These are phyloP conservation scores for Myxozyma udenii DNA, from an alignment of 805 yeast genomes.

Conservation along the genomic window DNA sequence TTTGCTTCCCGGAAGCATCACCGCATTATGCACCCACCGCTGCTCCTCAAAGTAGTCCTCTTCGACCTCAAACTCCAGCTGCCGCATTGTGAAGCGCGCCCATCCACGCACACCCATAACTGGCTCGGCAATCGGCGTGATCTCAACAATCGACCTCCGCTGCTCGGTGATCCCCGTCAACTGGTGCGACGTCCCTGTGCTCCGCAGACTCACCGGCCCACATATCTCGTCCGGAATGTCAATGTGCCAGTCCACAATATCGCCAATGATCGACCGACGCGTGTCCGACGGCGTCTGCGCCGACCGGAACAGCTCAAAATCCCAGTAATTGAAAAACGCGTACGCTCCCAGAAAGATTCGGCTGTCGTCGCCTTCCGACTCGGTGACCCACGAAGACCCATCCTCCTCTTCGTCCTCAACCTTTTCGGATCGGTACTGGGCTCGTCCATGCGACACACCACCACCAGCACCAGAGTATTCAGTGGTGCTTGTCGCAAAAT, in stretches of 20 bases:
- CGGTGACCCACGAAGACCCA: background rate
- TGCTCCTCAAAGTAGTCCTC: slow-evolving; percentile 24
- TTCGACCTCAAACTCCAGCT: slow-evolving; percentile 26
- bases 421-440: background rate
- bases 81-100: slow-evolving; percentile 25
- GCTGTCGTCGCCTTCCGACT: background rate
- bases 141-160: slow-evolving; percentile 25
- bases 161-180: slow-evolving; percentile 24
- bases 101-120: slow-evolving; percentile 27
- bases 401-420: slow-evolving; percentile 3
- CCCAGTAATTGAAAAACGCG: slow-evolving; percentile 29
- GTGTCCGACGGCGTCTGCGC: slow-evolving; percentile 25
- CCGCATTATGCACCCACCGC: slow-evolving; percentile 27
- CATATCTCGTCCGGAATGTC: slow-evolving; percentile 21
- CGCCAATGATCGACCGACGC: slow-evolving; percentile 27
- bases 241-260: slow-evolving; percentile 26
- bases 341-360: slow-evolving; percentile 16
- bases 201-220: slow-evolving; percentile 21
- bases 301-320: slow-evolving; percentile 26
- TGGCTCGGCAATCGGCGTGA: slow-evolving; percentile 24
- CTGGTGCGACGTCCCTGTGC: slow-evolving; percentile 25
- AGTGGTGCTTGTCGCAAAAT: too few species aligned
- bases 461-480: too few species aligned
- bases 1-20: slow-evolving; percentile 26
- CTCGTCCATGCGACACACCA: too few species aligned